Base-by-base conservation (phyloP, 176 grass and related monocot species). In the Themeda triandra region DNA sequence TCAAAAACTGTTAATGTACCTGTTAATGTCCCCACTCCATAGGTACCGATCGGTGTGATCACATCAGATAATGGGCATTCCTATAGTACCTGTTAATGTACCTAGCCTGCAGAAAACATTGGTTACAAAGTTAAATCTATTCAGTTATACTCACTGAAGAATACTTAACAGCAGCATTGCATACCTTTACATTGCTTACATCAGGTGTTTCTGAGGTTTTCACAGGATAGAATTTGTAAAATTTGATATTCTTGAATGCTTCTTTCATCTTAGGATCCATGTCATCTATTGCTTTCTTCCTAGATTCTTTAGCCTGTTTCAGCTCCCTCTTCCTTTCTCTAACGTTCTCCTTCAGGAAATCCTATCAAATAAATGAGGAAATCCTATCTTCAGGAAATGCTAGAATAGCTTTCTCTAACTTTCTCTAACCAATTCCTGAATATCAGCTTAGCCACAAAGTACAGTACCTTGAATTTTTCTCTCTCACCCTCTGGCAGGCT, bases 151-250 rank as follows among this genome's bases (percentile, higher is more conserved):
- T 45, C 13, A 45, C 44, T 45, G 44, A 45, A 24, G 53, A 21
- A 30, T 23, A 70, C 31, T 18, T 63, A 48, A 28, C 40, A 79
- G 42, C 31, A 66, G 27, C 28, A 30, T 24, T 18, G 11, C 45
- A 56, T 90, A 98, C 95, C 91, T 98, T 93, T 80, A 89, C 92
- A 31, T 72, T 60, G 76, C 60, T 89, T 23, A 93, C 91, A 63
- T 98, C 93, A 78, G 96, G 96, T 70, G 89, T 92, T 23, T 93
- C 91, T 0, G 4, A 21, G 59, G 89, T 92, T 66, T 89, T 79
- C 37, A 93, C 83, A 24, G 96, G 96, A 49, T 98, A 98, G 58
- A 98, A 95, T 67, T 98, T 98, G 67, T 98, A 98, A 48, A 98
- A 92, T 46, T 70, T 77, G 64, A 98, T 95, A 25, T 87, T 95